These are phyloP conservation scores for Heterobasidion parviporum DNA, from an alignment of 1,284 basidiomycete genomes.

Conservation along the genomic window DNA sequence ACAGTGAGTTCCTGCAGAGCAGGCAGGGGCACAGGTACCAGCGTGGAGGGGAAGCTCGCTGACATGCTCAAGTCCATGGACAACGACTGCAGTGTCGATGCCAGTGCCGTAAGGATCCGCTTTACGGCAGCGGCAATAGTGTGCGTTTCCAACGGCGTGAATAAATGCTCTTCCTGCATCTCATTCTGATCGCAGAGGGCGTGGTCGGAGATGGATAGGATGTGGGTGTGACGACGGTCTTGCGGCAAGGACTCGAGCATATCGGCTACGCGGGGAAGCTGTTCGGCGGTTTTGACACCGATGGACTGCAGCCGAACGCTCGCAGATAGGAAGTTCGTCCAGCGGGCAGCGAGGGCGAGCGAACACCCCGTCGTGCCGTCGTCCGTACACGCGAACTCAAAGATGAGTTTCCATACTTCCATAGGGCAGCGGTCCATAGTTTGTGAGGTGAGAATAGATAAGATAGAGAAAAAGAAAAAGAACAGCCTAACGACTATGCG, in stretches of 20 bases:
- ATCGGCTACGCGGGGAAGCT: neutral
- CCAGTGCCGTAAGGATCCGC: neutral
- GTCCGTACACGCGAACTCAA: conserved; percentile 21
- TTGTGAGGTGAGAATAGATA: neutral
- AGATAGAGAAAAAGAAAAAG: neutral
- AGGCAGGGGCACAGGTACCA: conserved; percentile 1
- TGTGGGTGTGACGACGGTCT: neutral
- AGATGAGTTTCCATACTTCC: conserved; percentile 14
- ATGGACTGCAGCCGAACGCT: conserved; percentile 2
- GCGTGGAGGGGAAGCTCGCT: neutral
- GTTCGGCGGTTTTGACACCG: neutral
- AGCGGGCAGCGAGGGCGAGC: conserved; percentile 19
- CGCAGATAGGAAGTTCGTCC: neutral
- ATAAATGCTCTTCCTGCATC: neutral
- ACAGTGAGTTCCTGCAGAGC: neutral
- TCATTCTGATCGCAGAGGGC: neutral
- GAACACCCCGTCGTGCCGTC: conserved; percentile 19
- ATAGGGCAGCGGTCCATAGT: conserved; percentile 2
- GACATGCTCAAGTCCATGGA: neutral
- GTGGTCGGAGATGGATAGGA: neutral
- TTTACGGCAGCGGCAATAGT: neutral
- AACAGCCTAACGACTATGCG: neutral
- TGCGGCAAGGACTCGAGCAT: conserved; percentile 1
- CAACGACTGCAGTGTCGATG: neutral
- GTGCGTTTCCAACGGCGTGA: neutral